These are phyloP conservation scores for Pleurotus giganteus DNA, from an alignment of 768 basidiomycete species.

Conservation along the genomic window DNA sequence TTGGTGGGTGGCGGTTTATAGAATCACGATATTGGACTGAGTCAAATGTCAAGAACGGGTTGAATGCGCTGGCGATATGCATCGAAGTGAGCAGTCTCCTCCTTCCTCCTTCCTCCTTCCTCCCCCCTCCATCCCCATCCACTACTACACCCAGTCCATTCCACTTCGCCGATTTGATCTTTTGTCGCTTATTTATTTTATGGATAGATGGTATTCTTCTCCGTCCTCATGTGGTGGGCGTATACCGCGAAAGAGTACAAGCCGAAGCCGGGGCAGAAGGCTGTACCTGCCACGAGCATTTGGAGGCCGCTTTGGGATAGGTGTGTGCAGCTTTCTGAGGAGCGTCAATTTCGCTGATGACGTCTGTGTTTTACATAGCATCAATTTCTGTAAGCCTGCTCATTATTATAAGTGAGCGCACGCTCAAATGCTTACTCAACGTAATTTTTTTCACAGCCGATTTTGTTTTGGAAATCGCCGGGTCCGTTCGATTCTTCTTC, in stretches of 20 bases:
- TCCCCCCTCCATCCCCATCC: not conserved
- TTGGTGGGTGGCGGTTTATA: no score
- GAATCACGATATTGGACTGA: slow-evolving; percentile 82
- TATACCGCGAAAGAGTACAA: slow-evolving; percentile 72
- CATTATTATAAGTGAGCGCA: no score
- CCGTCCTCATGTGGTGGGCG: slow-evolving; percentile 79
- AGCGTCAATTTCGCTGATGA: not conserved
- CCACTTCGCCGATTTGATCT: not conserved
- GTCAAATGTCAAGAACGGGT: slow-evolving; percentile 80
- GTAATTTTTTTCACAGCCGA: slow-evolving; percentile 42
- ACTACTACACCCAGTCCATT: not conserved
- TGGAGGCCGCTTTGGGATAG: slow-evolving; percentile 75
- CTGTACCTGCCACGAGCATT: slow-evolving; percentile 59
- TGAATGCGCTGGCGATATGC: slow-evolving; percentile 79
- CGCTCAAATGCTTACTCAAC: no score
- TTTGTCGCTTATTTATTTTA: not conserved
- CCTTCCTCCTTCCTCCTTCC: not conserved
- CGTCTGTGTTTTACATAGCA: not conserved
- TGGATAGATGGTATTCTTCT: slow-evolving; percentile 79
- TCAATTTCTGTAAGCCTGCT: not conserved
- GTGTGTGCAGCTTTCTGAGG: slow-evolving; percentile 27
- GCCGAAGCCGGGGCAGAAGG: slow-evolving; percentile 30
- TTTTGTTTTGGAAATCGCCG: slow-evolving; percentile 61
- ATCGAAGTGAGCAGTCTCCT: slow-evolving; percentile 60
- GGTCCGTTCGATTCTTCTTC: slow-evolving; percentile 63